A percentile compares a stretch with the other conserved stretches of the same genome.
phyloP scores from a whole-genome alignment of 305 asterid species.

The Solanum hybrid region DNA sequence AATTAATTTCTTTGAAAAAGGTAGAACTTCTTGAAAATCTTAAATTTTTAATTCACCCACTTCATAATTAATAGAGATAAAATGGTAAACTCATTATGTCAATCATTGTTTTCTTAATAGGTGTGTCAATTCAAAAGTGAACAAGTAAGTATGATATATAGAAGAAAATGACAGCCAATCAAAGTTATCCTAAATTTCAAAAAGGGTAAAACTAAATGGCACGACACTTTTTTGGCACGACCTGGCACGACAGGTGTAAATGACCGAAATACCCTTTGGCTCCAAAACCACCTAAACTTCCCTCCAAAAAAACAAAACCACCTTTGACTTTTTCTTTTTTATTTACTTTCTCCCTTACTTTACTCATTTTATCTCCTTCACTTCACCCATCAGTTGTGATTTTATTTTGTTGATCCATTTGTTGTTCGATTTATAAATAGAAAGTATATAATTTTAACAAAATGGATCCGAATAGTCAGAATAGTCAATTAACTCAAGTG shows the following conservation, averaged over 20 bases:
- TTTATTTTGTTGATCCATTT: neutral
- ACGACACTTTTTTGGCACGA: neutral
- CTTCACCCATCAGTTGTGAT: neutral
- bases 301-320: neutral
- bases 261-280: neutral
- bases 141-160: no score
- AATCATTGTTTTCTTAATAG: no score
- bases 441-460: neutral
- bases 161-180: neutral
- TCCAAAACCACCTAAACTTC: neutral
- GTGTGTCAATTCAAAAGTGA: no score
- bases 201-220: neutral
- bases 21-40: no score
- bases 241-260: neutral
- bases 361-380: neutral
- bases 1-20: no score
- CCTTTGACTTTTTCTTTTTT: neutral
- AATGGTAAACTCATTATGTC: neutral
- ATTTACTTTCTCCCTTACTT: neutral
- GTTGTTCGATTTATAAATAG: neutral
- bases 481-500: no score
- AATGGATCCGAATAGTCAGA: neutral
- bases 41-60: no score
- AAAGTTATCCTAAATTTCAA: no score
- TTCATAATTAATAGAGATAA: no score